Conservation (phyloP, 768 basidiomycete genomes). For the Pholiota microspora region DNA sequence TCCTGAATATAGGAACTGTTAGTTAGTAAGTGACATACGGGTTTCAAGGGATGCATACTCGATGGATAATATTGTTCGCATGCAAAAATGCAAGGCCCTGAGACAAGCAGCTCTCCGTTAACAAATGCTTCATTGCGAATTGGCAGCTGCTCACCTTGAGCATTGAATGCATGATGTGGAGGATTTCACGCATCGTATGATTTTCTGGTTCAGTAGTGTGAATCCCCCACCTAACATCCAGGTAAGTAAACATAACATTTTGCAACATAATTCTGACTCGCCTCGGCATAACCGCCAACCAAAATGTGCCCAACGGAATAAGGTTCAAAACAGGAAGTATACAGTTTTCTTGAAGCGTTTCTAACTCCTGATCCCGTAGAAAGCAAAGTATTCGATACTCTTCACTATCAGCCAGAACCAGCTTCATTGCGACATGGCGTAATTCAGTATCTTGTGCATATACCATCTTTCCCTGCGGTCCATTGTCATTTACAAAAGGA, state of each 20-base stretch:
- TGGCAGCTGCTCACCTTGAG: slow-evolving; percentile 16
- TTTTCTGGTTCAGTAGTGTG: background rate
- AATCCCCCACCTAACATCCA: slow-evolving; percentile 23
- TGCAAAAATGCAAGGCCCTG: slow-evolving; percentile 22
- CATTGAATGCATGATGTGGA: slow-evolving; percentile 16
- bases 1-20: slow-evolving; percentile 3
- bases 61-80: slow-evolving; percentile 21
- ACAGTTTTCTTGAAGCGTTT: slow-evolving; percentile 2
- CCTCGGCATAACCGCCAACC: slow-evolving; percentile 29
- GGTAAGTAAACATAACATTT: too few species aligned
- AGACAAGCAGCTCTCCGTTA: too few species aligned
- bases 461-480: background rate
- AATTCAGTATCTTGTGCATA: slow-evolving; percentile 21
- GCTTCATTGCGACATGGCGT: slow-evolving; percentile 27
- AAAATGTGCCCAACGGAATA: slow-evolving; percentile 16
- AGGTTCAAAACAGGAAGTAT: slow-evolving; percentile 27
- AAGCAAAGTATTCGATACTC: slow-evolving; percentile 22
- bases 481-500: background rate
- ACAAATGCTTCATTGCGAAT: too few species aligned
- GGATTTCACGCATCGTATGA: slow-evolving; percentile 7
- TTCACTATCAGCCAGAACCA: slow-evolving; percentile 18
- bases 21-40: background rate
- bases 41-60: slow-evolving; percentile 9
- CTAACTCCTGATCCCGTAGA: slow-evolving; percentile 13
- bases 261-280: slow-evolving; percentile 9